Base-by-base conservation (phyloP, 2,329 filamentous ascomycete genomes). In the Cercospora zeae-maydis region DNA sequence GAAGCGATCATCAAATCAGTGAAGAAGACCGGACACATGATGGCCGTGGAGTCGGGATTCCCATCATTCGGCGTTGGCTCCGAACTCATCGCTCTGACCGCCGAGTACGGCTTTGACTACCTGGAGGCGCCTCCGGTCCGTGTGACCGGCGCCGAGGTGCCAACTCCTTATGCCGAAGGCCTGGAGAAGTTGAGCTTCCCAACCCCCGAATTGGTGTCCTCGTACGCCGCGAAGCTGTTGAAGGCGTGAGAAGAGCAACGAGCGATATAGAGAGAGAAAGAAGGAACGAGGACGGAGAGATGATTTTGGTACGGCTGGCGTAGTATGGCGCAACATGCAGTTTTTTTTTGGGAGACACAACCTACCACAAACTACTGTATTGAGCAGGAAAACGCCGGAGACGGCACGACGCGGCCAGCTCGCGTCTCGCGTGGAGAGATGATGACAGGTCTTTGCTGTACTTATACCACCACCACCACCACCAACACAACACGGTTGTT, bases 41-140 rank as follows among this genome's bases (percentile, higher is more conserved):
- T 99, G 78, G 88, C 87, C 45, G 92, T 99, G 71, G 93, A 98
- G 81, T 97, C 92, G 62, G 95, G 93, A 69, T 99, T 93, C 86
- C 95, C 95, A 67, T 91, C 91, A 74, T 99, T 93, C 76, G 95
- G 95, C 77, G 92, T 99, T 71, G 86, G 88, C 63, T 86, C 93
- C 62, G 95, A 99, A 82, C 92, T 99, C 73, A 86, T 99, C 67
- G 95, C 95, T 64, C 83, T 97, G 65, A 88, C 92, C 67, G 96
- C 96, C 89, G 95, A 99, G 82, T 99, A 98, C 79, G 93, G 87
- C 67, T 99, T 98, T 76, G 95, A 99, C 82, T 98, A 96, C 83
- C 89, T 99, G 69, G 88, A 97, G 75, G 92, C 92, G 61, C 95
- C 95, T 53, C 95, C 92, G 66, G 90, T 93, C 79, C 89, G 95